phyloP scores from a whole-genome alignment of 495 filamentous ascomycete genomes.

The Aspergillus campestris region DNA sequence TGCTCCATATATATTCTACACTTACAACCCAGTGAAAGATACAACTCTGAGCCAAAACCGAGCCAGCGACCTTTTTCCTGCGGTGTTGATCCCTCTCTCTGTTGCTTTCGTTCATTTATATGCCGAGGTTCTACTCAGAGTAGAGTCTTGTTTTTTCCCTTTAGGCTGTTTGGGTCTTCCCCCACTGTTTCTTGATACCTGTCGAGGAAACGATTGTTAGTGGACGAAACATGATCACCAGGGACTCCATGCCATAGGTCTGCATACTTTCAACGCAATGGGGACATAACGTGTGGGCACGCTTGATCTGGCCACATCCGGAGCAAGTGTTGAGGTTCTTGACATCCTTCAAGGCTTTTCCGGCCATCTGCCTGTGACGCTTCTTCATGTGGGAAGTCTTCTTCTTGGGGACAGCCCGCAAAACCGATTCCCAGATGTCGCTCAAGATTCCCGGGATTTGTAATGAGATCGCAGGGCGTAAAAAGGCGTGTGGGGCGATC shows the following conservation, averaged over 20 bases:
- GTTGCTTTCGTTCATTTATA: no score
- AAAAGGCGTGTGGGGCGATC: slow-evolving; percentile 12
- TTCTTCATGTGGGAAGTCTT: slow-evolving; percentile 98
- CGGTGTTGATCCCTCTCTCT: not conserved
- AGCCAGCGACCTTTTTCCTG: not conserved
- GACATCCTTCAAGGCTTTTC: slow-evolving; percentile 87
- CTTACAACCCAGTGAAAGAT: slow-evolving; percentile 14
- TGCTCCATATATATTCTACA: slow-evolving; percentile 31
- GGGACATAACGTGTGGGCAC: slow-evolving; percentile 78
- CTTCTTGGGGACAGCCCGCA: slow-evolving; percentile 94
- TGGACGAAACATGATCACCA: not conserved
- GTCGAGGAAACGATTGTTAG: not conserved
- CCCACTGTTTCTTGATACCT: slow-evolving; percentile 30
- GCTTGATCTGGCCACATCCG: slow-evolving; percentile 78
- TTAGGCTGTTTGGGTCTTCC: slow-evolving; percentile 14
- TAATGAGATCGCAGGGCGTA: slow-evolving; percentile 21
- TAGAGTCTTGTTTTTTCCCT: not conserved
- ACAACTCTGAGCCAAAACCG: slow-evolving; percentile 8
- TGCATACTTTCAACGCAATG: slow-evolving; percentile 64
- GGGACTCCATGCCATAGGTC: not conserved
- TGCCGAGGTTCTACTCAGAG: no score
- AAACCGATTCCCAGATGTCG: slow-evolving; percentile 84
- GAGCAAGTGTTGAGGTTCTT: slow-evolving; percentile 79
- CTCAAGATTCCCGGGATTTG: slow-evolving; percentile 53
- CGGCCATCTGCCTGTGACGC: slow-evolving; percentile 84